A percentile compares a stretch with the other conserved stretches of the same genome.
Conservation (phyloP, 257 asterid species). For the Salvia miltiorrhiza region DNA sequence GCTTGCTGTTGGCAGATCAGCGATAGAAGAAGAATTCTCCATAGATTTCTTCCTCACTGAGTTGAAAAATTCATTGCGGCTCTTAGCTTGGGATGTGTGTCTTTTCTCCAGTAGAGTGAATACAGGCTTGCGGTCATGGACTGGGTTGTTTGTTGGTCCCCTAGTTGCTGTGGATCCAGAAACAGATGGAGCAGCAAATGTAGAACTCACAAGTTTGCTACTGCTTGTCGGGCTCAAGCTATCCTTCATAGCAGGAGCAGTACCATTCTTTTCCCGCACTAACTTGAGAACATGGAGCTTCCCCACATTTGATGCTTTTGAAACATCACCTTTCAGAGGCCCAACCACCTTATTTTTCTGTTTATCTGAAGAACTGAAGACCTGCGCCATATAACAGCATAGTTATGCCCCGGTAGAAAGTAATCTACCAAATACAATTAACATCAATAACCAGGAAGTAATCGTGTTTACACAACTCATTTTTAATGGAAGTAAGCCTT, state of each 20-base stretch:
- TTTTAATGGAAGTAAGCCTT: background rate
- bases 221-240: slow-evolving; percentile 40
- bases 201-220: slow-evolving; percentile 32
- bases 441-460: background rate
- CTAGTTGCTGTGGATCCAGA: slow-evolving; percentile 37
- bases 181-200: slow-evolving; percentile 33
- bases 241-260: slow-evolving; percentile 38
- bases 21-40: slow-evolving; percentile 26
- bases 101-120: slow-evolving; percentile 53
- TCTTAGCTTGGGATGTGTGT: slow-evolving; percentile 67
- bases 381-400: slow-evolving; percentile 37
- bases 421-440: background rate
- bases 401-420: background rate
- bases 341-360: slow-evolving; percentile 53
- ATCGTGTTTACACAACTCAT: background rate
- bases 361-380: slow-evolving; percentile 49
- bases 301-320: slow-evolving; percentile 51
- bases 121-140: slow-evolving; percentile 44
- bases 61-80: slow-evolving; percentile 82
- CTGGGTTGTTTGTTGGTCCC: slow-evolving; percentile 32
- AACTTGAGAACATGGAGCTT: slow-evolving; percentile 76
- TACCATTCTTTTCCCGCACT: slow-evolving; percentile 52
- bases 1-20: slow-evolving; percentile 21
- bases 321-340: slow-evolving; percentile 42
- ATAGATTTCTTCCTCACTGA: slow-evolving; percentile 72